Evolutionary conservation across 352 stramenopile genomes (phyloP).

Genomic region (Globisporangium rhizosaccharum): DNA sequence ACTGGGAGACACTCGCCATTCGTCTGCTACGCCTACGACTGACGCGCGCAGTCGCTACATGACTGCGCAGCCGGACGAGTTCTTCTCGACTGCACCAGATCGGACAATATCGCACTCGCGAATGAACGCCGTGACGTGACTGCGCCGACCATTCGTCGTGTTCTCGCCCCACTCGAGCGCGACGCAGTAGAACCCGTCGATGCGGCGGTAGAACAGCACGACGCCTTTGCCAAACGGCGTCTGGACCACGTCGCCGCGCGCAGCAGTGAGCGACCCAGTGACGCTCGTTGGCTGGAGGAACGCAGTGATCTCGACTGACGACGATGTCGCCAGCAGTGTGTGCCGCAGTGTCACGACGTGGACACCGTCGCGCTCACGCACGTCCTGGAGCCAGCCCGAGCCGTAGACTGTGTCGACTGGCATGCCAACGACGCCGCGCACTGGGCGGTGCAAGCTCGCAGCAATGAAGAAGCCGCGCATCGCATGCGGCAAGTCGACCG

Average conservation of each 20-base stretch:
- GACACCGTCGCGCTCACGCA: constrained; percentile 58
- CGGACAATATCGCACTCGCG: constrained; percentile 48
- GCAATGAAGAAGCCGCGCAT: constrained; percentile 52
- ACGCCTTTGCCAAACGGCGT: constrained; percentile 76
- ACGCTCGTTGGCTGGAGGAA: constrained; percentile 61
- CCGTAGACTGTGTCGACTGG: constrained; percentile 67
- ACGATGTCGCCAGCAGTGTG: constrained; percentile 23
- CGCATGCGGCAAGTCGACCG: constrained; percentile 30
- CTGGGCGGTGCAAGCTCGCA: constrained; percentile 19
- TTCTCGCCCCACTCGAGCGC: constrained; percentile 58
- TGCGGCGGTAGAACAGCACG: constrained; percentile 54
- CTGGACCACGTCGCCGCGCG: constrained; percentile 67
- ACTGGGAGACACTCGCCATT: no score
- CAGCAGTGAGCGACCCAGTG: constrained; percentile 49
- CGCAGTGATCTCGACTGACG: constrained; percentile 34
- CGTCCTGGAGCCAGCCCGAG: constrained; percentile 51
- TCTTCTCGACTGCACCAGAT: constrained; percentile 49
- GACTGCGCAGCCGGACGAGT: constrained; percentile 48
- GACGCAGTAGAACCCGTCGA: constrained; percentile 65
- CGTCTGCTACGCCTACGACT: no score
- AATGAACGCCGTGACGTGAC: constrained; percentile 61
- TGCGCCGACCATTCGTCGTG: constrained; percentile 17
- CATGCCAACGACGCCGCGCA: constrained; percentile 50
- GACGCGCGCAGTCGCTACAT: constrained; percentile 39
- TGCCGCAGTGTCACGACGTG: constrained; percentile 68